Conservation (phyloP, 2,329 filamentous ascomycete genomes). For the Penicillium occitanis region DNA sequence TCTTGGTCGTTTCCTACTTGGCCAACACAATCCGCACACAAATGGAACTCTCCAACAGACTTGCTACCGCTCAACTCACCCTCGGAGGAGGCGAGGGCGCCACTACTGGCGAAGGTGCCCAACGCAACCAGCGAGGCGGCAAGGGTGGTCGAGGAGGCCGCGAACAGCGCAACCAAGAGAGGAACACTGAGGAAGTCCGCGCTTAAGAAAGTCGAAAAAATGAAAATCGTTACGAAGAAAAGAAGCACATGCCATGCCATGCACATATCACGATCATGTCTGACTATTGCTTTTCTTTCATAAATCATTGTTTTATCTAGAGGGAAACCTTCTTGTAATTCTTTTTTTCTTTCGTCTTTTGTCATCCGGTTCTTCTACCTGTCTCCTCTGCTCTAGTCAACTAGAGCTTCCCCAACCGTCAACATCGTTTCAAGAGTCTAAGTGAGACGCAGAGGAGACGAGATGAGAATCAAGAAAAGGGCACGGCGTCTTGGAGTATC, state of each 20-base stretch:
- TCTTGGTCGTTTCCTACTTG: constrained; percentile 95
- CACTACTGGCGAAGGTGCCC: constrained; percentile 34
- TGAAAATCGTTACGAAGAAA: neutral
- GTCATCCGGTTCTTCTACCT: constrained; percentile 16
- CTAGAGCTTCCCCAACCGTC: neutral
- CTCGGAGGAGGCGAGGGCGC: constrained; percentile 50
- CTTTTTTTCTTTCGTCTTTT: constrained; percentile 25
- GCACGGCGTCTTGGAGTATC: constrained; percentile 35
- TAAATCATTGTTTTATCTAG: constrained; percentile 11
- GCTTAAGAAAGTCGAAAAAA: constrained; percentile 31
- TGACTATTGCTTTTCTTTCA: constrained; percentile 25
- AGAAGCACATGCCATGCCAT: constrained; percentile 13
- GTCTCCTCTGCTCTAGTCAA: neutral
- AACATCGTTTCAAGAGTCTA: neutral
- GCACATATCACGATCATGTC: constrained; percentile 26
- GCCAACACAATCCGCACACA: constrained; percentile 98
- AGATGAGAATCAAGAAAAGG: constrained; percentile 25
- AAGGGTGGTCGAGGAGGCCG: constrained; percentile 41
- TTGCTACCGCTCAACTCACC: constrained; percentile 75
- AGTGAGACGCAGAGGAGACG: neutral
- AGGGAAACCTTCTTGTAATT: constrained; percentile 23
- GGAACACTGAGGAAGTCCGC: constrained; percentile 39
- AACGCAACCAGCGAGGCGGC: constrained; percentile 39
- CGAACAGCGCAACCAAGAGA: constrained; percentile 40
- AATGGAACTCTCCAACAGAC: constrained; percentile 93